Evolutionary conservation across 208 protist genomes (phyloP).

Genomic region (Trypanosoma boissoni): DNA sequence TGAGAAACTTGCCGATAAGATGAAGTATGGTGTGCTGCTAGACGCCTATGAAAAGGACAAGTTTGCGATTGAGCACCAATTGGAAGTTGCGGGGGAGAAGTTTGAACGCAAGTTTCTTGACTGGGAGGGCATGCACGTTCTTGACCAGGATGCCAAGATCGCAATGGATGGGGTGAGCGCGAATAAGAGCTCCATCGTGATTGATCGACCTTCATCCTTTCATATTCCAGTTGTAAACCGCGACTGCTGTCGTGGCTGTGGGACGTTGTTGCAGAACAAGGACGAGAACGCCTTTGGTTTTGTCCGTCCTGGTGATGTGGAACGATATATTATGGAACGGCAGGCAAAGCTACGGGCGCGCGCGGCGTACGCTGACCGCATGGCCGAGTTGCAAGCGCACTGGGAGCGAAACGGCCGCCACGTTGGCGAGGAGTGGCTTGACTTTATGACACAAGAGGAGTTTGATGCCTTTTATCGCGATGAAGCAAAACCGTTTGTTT

Average conservation of each 20-base stretch:
- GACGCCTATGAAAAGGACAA: slow-evolving; percentile 86
- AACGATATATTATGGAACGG: slow-evolving; percentile 61
- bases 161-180: slow-evolving; percentile 56
- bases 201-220: slow-evolving; percentile 64
- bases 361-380: slow-evolving; percentile 83
- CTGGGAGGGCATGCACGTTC: slow-evolving; percentile 85
- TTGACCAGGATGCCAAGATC: slow-evolving; percentile 63
- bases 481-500: slow-evolving; percentile 64
- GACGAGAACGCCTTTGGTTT: slow-evolving; percentile 76
- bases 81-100: slow-evolving; percentile 68
- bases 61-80: slow-evolving; percentile 80
- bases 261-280: slow-evolving; percentile 79
- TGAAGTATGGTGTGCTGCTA: slow-evolving; percentile 89
- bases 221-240: slow-evolving; percentile 73
- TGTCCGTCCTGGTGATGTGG: slow-evolving; percentile 71
- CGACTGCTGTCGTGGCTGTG: slow-evolving; percentile 86
- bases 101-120: slow-evolving; percentile 86
- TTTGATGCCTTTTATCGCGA: slow-evolving; percentile 89
- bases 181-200: slow-evolving; percentile 81
- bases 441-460: slow-evolving; percentile 93
- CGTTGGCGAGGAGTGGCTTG: slow-evolving; percentile 91
- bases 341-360: slow-evolving; percentile 44
- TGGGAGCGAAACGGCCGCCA: slow-evolving; percentile 89
- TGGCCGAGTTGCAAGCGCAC: slow-evolving; percentile 86
- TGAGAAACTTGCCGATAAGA: slow-evolving; percentile 49